Conservation (phyloP, 2,329 filamentous ascomycete species). For the Aspergillus ochraceoroseus region DNA sequence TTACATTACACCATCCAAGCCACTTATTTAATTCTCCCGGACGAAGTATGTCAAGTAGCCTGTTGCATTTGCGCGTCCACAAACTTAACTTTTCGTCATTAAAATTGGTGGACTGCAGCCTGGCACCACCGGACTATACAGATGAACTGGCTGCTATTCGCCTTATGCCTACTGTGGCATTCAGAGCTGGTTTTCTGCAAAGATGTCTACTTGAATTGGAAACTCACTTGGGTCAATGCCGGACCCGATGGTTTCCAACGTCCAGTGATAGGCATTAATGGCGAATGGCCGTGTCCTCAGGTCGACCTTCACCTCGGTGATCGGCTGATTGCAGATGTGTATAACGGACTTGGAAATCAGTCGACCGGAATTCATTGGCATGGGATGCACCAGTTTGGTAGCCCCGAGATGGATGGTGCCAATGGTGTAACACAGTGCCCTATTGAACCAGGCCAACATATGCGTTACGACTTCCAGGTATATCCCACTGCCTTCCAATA, state of each 20-base stretch:
- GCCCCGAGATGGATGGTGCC: conserved; percentile 67
- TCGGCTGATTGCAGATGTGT: conserved; percentile 38
- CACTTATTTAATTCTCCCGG: too few relatives aligned
- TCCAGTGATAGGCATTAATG: conserved; percentile 70
- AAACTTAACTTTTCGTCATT: too few relatives aligned
- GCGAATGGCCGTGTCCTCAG: conserved; percentile 67
- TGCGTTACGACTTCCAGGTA: conserved; percentile 63
- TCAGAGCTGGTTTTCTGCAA: conserved; percentile 10
- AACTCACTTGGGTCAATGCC: conserved; percentile 62
- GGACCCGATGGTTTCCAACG: conserved; percentile 66
- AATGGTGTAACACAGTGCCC: conserved; percentile 62
- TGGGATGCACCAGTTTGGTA: conserved; percentile 64
- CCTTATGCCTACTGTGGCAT: conserved; percentile 2
- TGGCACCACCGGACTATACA: too few relatives aligned
- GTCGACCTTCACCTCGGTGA: conserved; percentile 39
- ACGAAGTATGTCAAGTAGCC: too few relatives aligned
- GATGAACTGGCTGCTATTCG: too few relatives aligned
- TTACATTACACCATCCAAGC: too few relatives aligned
- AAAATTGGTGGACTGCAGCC: too few relatives aligned
- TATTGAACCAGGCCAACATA: conserved; percentile 59
- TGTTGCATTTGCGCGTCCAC: too few relatives aligned
- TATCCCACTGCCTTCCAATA: conserved; percentile 1
- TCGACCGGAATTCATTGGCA: conserved; percentile 55
- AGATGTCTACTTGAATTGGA: conserved; percentile 39
- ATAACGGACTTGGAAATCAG: conserved; percentile 39